These are phyloP conservation scores for Fusarium stilboides DNA, from an alignment of 2,329 filamentous ascomycete species.

Conservation along the genomic window DNA sequence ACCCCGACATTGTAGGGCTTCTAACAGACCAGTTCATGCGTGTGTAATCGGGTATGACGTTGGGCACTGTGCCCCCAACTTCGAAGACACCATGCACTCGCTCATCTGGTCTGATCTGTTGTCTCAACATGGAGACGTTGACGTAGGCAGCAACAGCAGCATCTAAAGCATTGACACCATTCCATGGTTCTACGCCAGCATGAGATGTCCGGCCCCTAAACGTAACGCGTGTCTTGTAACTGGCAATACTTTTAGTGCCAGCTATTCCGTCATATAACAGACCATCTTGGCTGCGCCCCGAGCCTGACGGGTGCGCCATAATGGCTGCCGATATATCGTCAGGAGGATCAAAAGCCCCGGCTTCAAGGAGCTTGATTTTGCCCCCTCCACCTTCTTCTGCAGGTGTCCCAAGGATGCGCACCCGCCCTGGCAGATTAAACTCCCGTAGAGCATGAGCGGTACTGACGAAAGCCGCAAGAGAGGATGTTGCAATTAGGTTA, in stretches of 20 bases:
- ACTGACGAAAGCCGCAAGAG: not conserved
- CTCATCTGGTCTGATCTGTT: not conserved
- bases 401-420: not conserved
- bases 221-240: not conserved
- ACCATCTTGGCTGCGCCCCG: not conserved
- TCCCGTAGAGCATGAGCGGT: not conserved
- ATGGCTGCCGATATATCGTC: not conserved
- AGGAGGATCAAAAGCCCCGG: not conserved
- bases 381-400: not conserved
- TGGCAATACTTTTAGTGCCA: not conserved
- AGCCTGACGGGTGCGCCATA: not conserved
- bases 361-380: not conserved
- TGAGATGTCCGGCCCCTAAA: not conserved
- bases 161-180: not conserved
- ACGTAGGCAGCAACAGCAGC: constrained; percentile 3
- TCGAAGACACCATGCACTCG: constrained; percentile 2
- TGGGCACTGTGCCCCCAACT: not conserved
- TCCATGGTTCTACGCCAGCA: not conserved
- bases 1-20: not conserved
- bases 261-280: not conserved
- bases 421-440: not conserved
- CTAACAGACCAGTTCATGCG: constrained; percentile 1
- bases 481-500: not conserved
- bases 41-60: not conserved
- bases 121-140: not conserved